phyloP scores from a whole-genome alignment of 1,139 yeast species.

The Geotrichum europaeum region DNA sequence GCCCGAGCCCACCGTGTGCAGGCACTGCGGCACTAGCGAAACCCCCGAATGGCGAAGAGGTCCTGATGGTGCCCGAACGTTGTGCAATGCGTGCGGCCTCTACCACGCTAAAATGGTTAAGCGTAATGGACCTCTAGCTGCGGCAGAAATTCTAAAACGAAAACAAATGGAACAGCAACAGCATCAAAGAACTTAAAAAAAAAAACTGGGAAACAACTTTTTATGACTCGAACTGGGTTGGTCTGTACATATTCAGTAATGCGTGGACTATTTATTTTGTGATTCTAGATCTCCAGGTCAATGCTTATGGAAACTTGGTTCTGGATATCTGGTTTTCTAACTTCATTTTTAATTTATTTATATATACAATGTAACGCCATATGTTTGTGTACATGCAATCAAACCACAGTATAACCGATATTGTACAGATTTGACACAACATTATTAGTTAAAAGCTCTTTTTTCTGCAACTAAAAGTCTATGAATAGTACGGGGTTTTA shows the following conservation, averaged over 20 bases:
- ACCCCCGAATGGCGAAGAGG: constrained; percentile 95
- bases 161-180: constrained; percentile 1
- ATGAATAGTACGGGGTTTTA: no score
- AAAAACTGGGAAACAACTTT: background rate
- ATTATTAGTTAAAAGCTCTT: background rate
- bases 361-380: background rate
- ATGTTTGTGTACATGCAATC: no score
- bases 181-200: background rate
- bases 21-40: constrained; percentile 69
- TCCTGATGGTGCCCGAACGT: constrained; percentile 75
- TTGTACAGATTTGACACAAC: no score
- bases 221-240: background rate
- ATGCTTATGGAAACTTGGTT: background rate
- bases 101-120: constrained; percentile 59
- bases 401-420: no score
- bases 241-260: background rate
- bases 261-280: background rate
- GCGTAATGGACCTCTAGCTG: constrained; percentile 11
- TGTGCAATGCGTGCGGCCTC: constrained; percentile 87
- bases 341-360: background rate
- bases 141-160: constrained; percentile 10
- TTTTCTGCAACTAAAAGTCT: background rate
- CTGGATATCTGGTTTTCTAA: background rate
- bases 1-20: constrained; percentile 38
- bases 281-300: background rate